Evolutionary conservation across 2,329 filamentous ascomycete genomes (phyloP).

Genomic region (Botrytis sinoallii): DNA sequence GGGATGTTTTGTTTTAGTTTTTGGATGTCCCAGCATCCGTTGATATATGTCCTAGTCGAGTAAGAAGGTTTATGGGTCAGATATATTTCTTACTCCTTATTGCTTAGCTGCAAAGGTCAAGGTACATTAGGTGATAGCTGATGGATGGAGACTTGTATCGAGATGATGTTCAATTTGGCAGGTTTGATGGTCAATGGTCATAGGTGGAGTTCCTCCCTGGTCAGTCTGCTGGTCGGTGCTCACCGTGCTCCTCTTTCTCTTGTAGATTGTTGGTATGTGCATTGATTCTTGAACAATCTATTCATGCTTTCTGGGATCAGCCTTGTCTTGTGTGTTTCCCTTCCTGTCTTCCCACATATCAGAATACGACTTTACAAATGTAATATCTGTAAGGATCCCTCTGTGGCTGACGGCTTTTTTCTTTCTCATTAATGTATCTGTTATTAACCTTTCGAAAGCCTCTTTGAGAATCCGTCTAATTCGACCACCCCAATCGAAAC

Average conservation of each 20-base stretch:
- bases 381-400: slow-evolving; percentile 15
- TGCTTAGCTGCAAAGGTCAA: slow-evolving; percentile 2
- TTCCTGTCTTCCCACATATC: slow-evolving; percentile 13
- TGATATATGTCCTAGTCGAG: not conserved
- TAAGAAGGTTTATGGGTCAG: not conserved
- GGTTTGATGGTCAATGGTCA: slow-evolving; percentile 11
- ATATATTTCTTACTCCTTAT: not conserved
- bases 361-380: not conserved
- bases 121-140: not conserved
- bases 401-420: slow-evolving; percentile 3
- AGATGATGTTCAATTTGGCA: slow-evolving; percentile 9
- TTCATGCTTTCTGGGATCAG: slow-evolving; percentile 19
- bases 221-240: slow-evolving; percentile 16
- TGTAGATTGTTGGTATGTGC: slow-evolving; percentile 13
- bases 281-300: slow-evolving; percentile 14
- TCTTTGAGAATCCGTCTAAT: not conserved
- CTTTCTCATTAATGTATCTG: not conserved
- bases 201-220: slow-evolving; percentile 3
- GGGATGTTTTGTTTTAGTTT: slow-evolving; percentile 7
- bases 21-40: not conserved
- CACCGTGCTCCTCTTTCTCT: not conserved
- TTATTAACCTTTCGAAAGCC: not conserved
- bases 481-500: not conserved
- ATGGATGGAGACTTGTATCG: slow-evolving; percentile 5
- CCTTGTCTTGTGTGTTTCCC: slow-evolving; percentile 14